Evolutionary conservation across 2,329 filamentous ascomycete species (phyloP).

Genomic region (Rosellinia necatrix): DNA sequence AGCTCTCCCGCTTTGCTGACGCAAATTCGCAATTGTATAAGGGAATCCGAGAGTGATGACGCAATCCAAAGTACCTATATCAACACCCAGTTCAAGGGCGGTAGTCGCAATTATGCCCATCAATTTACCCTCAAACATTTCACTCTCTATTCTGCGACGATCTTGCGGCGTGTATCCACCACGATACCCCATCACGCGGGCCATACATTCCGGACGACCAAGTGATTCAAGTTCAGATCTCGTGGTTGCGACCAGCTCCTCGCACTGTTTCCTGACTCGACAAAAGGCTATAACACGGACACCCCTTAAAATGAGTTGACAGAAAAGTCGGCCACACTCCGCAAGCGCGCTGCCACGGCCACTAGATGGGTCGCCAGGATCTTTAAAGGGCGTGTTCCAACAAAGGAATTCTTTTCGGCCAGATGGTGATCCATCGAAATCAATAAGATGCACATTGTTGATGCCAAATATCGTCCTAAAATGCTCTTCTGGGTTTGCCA

Average conservation of each 20-base stretch:
- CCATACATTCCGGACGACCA: conserved; percentile 74
- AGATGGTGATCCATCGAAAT: conserved; percentile 91
- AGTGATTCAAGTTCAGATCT: conserved; percentile 75
- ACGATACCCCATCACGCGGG: conserved; percentile 90
- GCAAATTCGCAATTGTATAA: conserved; percentile 90
- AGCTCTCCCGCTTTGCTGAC: conserved; percentile 92
- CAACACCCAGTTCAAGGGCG: conserved; percentile 89
- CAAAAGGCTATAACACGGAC: conserved; percentile 94
- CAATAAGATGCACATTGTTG: conserved; percentile 77
- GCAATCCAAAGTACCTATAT: conserved; percentile 92
- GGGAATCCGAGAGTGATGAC: conserved; percentile 95
- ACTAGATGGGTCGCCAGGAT: conserved; percentile 83
- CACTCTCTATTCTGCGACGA: conserved; percentile 81
- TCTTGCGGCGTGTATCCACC: conserved; percentile 95
- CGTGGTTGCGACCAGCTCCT: conserved; percentile 79
- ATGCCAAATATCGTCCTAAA: conserved; percentile 95
- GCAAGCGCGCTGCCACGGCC: conserved; percentile 81
- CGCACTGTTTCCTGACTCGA: conserved; percentile 83
- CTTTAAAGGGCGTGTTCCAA: conserved; percentile 96
- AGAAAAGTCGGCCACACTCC: conserved; percentile 90
- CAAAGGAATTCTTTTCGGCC: conserved; percentile 94
- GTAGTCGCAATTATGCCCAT: conserved; percentile 93
- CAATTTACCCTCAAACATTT: conserved; percentile 96
- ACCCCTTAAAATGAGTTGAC: conserved; percentile 83
- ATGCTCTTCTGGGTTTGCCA: conserved; percentile 88